Percentiles rank a stretch among this genome's conserved stretches.
These are phyloP conservation scores for Colletotrichum costaricense DNA, from an alignment of 2,329 filamentous ascomycete genomes.

Conservation along the genomic window DNA sequence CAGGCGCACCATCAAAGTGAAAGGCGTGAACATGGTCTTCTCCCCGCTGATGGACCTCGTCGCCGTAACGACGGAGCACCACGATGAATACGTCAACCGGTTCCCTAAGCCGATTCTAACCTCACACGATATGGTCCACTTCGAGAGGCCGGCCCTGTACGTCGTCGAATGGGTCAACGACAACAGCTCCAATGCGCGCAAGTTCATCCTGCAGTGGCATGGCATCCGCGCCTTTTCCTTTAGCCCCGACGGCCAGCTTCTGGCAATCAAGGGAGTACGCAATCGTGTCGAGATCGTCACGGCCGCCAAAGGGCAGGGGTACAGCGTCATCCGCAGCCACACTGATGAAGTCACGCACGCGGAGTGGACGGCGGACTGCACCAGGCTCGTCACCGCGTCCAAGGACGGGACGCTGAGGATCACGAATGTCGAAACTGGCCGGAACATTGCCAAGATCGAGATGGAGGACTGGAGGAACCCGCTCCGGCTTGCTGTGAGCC, in stretches of 20 bases:
- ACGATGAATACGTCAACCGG: neutral
- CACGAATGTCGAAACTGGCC: slow-evolving; percentile 13
- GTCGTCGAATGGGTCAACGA: slow-evolving; percentile 5
- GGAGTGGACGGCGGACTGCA: slow-evolving; percentile 27
- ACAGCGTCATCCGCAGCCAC: slow-evolving; percentile 30
- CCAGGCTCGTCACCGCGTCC: slow-evolving; percentile 19
- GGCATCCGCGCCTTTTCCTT: slow-evolving; percentile 27
- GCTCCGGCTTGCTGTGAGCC: slow-evolving; percentile 19
- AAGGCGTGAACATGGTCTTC: slow-evolving; percentile 24
- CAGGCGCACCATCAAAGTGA: slow-evolving; percentile 5
- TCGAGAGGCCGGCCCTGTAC: slow-evolving; percentile 15
- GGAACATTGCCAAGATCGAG: slow-evolving; percentile 29
- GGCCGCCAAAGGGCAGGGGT: slow-evolving; percentile 4
- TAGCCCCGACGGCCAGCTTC: slow-evolving; percentile 11
- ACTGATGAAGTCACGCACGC: slow-evolving; percentile 34
- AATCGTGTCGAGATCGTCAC: slow-evolving; percentile 30
- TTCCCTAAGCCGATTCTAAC: neutral
- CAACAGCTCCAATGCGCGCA: neutral
- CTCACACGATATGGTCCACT: slow-evolving; percentile 26
- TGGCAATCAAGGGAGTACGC: slow-evolving; percentile 21
- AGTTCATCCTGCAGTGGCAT: slow-evolving; percentile 21
- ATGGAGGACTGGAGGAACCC: slow-evolving; percentile 32
- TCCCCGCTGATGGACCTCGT: slow-evolving; percentile 12
- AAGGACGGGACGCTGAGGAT: slow-evolving; percentile 31
- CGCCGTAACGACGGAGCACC: slow-evolving; percentile 19